Evolutionary conservation across 345 rosid species (phyloP).

Genomic region (Melaleuca alternifolia): DNA sequence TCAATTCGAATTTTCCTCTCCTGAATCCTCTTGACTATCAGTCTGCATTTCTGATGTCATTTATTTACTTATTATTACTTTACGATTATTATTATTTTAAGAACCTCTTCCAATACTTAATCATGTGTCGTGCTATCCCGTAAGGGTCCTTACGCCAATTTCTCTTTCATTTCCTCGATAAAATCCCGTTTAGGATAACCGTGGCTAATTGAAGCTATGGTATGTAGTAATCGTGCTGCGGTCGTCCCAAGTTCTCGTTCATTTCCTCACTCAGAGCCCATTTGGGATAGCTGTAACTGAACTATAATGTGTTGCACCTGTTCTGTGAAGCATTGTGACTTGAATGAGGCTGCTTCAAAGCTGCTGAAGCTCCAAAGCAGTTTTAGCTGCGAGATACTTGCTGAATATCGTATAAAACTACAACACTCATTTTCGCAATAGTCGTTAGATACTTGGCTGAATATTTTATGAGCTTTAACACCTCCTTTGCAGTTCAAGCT

Average conservation of each 20-base stretch:
- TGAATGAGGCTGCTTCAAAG: neutral
- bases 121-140: neutral
- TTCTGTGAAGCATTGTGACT: neutral
- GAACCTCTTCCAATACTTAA: neutral
- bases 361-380: neutral
- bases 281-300: neutral
- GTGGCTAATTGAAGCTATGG: neutral
- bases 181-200: neutral
- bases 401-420: too few species aligned
- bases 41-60: neutral
- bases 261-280: neutral
- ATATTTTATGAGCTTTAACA: neutral
- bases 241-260: neutral
- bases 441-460: neutral
- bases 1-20: neutral
- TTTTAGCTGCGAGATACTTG: neutral
- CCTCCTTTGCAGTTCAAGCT: neutral
- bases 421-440: too few species aligned
- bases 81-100: neutral
- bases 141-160: neutral
- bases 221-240: neutral
- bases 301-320: neutral
- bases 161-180: neutral
- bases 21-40: neutral
- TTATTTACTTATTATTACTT: neutral